Evolutionary conservation across 352 stramenopile genomes (phyloP), one percentile per base, ranked within the genome.

Genomic region (Phytophthora kernoviae): DNA sequence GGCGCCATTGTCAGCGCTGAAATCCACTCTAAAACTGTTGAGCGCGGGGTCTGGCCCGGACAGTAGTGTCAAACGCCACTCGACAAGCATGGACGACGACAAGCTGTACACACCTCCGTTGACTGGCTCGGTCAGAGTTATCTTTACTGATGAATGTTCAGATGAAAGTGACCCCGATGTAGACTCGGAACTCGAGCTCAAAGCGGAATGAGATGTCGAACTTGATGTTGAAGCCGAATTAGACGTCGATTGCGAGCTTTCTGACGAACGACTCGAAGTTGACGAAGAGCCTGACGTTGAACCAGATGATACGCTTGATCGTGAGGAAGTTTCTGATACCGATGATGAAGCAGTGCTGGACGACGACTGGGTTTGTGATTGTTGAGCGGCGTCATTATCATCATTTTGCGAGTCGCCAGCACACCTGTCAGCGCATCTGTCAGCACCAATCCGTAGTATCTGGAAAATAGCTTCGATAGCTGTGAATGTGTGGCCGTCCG

Each of bases 101-200:
- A 87, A 45, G 11, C 39, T 71, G 62, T 83, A 84, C 5, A n/a
- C n/a, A 15, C 54, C 67, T 15, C 70, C 70, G 30, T 82, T 70
- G 4, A 56, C 52, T 15, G 78, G 78, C 58, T 81, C 53, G 2
- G 61, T 74, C 21, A 88, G 52, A 27, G 68, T 45, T 21, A 88
- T 52, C 40, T 66, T 64, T 27, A 78, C 49, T 0, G 39, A 62
- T 42, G 65, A 64, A 34, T 32, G 70, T 20, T 62, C 48, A 17
- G 34, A 30, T 32, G 62, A 43, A n/a, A 15, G 11, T 5, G 53
- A 68, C 5, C 41, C 52, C 8, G 58, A 58, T n/a, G 20, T 21
- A 27, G 60, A 57, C 9, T 20, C 32, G 3, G 58, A 67, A 32
- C 5, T 57, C 6, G 33, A 66, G n/a, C 37, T 64, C 20, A 55